These are phyloP conservation scores for Phytopythium sindhum DNA, from an alignment of 352 stramenopile genomes.

Conservation along the genomic window DNA sequence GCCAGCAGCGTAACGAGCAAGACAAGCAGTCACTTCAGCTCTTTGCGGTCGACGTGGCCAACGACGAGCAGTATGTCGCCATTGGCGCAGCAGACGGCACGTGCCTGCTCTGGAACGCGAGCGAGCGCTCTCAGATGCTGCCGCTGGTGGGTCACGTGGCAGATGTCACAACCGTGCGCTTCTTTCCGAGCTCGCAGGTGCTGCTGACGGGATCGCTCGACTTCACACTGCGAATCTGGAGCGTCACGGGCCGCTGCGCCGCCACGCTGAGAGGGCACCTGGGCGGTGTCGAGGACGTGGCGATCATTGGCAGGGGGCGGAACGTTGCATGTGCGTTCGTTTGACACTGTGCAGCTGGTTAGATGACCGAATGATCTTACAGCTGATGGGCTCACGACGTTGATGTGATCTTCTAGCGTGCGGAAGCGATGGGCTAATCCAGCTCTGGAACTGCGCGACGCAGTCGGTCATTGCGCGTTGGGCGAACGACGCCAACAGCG, in stretches of 20 bases:
- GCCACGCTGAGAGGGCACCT: slow-evolving; percentile 57
- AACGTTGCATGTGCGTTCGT: slow-evolving; percentile 65
- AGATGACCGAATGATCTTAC: neutral
- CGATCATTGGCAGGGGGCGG: slow-evolving; percentile 56
- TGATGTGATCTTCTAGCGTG: slow-evolving; percentile 28
- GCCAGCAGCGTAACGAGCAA: neutral
- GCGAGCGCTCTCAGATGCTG: slow-evolving; percentile 22
- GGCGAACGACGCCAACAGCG: slow-evolving; percentile 51
- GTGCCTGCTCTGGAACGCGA: slow-evolving; percentile 45
- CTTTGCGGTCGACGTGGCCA: slow-evolving; percentile 41
- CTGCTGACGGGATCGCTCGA: slow-evolving; percentile 68
- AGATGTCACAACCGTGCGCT: slow-evolving; percentile 53
- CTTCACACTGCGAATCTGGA: slow-evolving; percentile 75
- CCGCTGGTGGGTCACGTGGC: slow-evolving; percentile 48
- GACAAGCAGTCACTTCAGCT: slow-evolving; percentile 30
- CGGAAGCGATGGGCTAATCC: slow-evolving; percentile 55
- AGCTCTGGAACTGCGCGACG: slow-evolving; percentile 60
- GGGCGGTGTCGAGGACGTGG: slow-evolving; percentile 52
- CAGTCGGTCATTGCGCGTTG: slow-evolving; percentile 57
- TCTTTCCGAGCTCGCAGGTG: slow-evolving; percentile 74
- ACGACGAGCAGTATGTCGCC: slow-evolving; percentile 43
- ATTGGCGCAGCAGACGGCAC: slow-evolving; percentile 55
- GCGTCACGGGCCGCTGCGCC: slow-evolving; percentile 41
- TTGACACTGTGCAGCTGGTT: neutral
- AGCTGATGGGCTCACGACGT: neutral